Base-by-base conservation (phyloP, 148 eudicot genomes). In the Dianthus caryophyllus region DNA sequence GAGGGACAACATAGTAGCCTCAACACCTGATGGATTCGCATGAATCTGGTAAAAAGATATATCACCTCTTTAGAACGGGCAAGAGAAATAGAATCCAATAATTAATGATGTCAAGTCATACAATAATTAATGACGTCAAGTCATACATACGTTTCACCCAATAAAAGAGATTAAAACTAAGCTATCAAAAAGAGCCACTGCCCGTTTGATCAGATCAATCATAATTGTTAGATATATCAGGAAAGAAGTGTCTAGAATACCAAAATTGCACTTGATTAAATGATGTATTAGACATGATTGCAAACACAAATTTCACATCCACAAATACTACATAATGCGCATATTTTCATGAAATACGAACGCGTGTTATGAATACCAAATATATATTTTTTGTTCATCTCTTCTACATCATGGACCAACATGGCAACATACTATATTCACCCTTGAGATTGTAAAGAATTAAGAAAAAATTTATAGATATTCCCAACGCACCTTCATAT, bases 11-110 rank as follows among this genome's bases (percentile, higher is more conserved):
- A 95, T 79, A 60, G 99, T 84, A 57, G 93, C 90, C 83, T 95
- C 99, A 4, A 97, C 96, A 55, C 77, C 90, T 33, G 89, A 86
- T 33, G 96, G 99, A 76, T 95, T 90, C 41, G 75, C 82, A 84
- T 88, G 84, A 86, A 87, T 88, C 99, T 95, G 87, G 59, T 14
- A 55, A 33, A 65, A 9, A 44, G 14, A 63, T 12, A 41, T 24
- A 71, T 51, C 68, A 51, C 20, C 44, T 55, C 47, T 22, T 17
- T 21, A 50, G 14, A 64, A 47, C 33, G 26, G 64, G 20, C 16
- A 43, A 62, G 12, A 9, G 24, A 15, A 3, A 39, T 60, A 39
- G 65, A 31, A 62, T 26, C 48, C 43, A 13, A 25, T 27, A 44
- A 33, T 20, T 61, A 11, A 39, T 41, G 36, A 56, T 25, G 17